Evolutionary conservation across 352 stramenopile genomes (phyloP).

Genomic region (Globisporangium apiculatum): DNA sequence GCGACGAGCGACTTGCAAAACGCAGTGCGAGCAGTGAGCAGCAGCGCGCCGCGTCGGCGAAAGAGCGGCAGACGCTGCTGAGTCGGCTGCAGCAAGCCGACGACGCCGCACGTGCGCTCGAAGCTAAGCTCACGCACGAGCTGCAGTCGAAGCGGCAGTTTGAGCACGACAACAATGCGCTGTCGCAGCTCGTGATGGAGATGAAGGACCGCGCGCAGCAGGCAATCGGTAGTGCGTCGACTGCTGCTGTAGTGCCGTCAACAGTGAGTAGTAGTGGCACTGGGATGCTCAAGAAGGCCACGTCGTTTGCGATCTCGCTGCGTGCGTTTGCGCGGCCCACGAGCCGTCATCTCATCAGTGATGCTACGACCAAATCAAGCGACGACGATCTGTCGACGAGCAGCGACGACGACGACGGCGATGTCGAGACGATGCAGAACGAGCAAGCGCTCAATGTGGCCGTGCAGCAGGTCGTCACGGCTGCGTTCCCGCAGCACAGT

Average conservation of each 20-base stretch:
- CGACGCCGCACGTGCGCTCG: conserved; percentile 19
- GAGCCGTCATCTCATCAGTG: not conserved
- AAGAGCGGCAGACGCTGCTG: conserved; percentile 37
- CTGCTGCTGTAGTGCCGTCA: not conserved
- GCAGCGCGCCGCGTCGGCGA: conserved; percentile 15
- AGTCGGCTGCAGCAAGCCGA: conserved; percentile 29
- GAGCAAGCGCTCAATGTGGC: conserved; percentile 40
- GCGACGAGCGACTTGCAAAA: conserved; percentile 9
- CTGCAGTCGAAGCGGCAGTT: conserved; percentile 24
- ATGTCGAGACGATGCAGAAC: conserved; percentile 29
- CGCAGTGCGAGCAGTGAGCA: conserved; percentile 20
- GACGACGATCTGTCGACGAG: conserved; percentile 47
- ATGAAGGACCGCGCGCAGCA: conserved; percentile 32
- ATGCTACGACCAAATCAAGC: not conserved
- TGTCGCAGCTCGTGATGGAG: conserved; percentile 37
- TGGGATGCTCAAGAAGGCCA: conserved; percentile 12
- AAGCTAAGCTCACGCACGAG: conserved; percentile 17
- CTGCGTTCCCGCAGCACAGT: conserved; percentile 32
- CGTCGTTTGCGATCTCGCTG: conserved; percentile 39
- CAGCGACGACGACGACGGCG: conserved; percentile 32
- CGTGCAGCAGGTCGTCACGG: conserved; percentile 43
- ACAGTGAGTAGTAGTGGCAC: not conserved
- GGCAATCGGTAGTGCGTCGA: conserved; percentile 9
- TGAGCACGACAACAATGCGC: conserved; percentile 49
- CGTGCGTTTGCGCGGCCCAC: conserved; percentile 11